Evolutionary conservation across 352 stramenopile species (phyloP), one percentile per base, ranked within the genome.

Genomic region (Phytophthora fragariaefolia): DNA sequence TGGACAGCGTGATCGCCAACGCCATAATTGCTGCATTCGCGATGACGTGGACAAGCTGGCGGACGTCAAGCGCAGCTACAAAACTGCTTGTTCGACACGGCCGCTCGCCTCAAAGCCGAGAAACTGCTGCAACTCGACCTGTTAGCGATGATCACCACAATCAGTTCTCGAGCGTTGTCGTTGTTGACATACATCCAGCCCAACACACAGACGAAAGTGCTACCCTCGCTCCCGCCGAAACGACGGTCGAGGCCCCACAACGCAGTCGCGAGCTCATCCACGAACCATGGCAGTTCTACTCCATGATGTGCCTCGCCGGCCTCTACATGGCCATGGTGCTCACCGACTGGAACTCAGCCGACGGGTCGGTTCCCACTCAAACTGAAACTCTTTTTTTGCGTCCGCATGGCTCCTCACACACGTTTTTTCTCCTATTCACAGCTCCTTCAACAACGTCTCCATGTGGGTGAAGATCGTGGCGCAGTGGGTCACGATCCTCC

Each of bases 401-500:
- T 45, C 17, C 0, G 1, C 36, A 17, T 45, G 3, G 36, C 36
- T 45, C 17, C 7, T 55, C 13, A 12, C 28, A 23, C 5, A 54
- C 10, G 15, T 6, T 7, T 43, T 6, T 6, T 22, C 36, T 18
- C 7, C 7, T 43, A 43, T 17, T 43, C 40, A 26, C 40, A 83
- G 67, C n/a, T 71, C 75, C 3, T 81, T 62, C 46, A 90, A 91
- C 30, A 82, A 87, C 13, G 77, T 96, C 1, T 96, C 86, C 17
- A 99, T 99, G 95, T 99, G 95, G 95, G 94, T 99, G 57, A 95
- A 98, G 40, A 97, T 98, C 72, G 74, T 83, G 10, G 87, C 91
- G 22, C 96, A 99, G 61, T 99, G 96, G 96, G 61, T 97, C 43
- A 93, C 89, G n/a, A 86, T 98, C 34, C 53, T 91, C 12, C 67